These are phyloP conservation scores for Cytospora schulzeri DNA, from an alignment of 2,329 filamentous ascomycete species.

Conservation along the genomic window DNA sequence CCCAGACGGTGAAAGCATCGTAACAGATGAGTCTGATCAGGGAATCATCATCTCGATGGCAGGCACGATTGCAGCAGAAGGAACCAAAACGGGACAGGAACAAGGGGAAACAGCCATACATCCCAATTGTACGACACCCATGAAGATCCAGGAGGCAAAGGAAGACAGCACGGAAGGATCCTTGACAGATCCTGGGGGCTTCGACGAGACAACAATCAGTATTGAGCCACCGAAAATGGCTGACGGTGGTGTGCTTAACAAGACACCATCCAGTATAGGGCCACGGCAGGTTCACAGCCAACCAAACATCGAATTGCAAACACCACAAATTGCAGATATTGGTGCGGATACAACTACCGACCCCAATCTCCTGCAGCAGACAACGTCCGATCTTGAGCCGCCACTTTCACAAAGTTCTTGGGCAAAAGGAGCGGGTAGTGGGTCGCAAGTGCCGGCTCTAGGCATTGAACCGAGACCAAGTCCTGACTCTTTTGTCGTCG, in stretches of 20 bases:
- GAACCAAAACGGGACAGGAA: neutral
- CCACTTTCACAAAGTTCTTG: slow-evolving; percentile 5
- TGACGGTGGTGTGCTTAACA: neutral
- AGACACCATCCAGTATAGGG: neutral
- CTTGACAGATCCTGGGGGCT: neutral
- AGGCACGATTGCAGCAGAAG: neutral
- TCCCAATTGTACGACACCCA: neutral
- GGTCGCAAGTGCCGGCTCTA: neutral
- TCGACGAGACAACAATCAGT: neutral
- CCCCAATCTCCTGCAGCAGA: neutral
- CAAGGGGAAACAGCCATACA: neutral
- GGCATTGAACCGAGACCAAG: neutral
- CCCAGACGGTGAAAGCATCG: neutral
- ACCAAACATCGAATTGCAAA: neutral
- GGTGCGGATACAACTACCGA: neutral
- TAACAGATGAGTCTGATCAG: neutral
- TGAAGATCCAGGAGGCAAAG: neutral
- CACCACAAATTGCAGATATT: neutral
- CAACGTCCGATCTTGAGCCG: neutral
- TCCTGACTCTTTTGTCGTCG: neutral
- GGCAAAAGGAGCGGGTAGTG: neutral
- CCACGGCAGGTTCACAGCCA: slow-evolving; percentile 1
- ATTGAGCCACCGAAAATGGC: neutral
- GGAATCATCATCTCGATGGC: neutral
- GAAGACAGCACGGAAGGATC: neutral